A percentile compares a stretch with the other conserved stretches of the same genome.
phyloP scores from a whole-genome alignment of 257 asterid species.

The Primulina huaijiensis region DNA sequence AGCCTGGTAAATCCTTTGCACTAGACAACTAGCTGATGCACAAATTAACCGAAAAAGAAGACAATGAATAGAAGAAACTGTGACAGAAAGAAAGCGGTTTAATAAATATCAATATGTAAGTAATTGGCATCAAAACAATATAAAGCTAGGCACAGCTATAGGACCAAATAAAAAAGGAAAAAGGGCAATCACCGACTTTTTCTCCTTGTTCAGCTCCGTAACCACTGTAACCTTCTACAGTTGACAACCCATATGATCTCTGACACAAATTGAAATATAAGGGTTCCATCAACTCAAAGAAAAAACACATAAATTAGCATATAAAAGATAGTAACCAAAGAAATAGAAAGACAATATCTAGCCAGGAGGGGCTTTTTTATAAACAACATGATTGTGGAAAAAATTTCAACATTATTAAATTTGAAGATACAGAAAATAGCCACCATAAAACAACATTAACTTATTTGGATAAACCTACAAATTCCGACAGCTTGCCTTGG shows the following conservation, averaged over 20 bases:
- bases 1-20: neutral
- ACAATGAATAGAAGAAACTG: neutral
- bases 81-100: neutral
- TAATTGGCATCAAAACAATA: neutral
- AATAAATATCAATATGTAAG: neutral
- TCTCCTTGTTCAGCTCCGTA: constrained; percentile 99
- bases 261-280: constrained; percentile 32
- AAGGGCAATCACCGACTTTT: constrained; percentile 46
- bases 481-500: neutral
- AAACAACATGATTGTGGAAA: too few species aligned
- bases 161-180: constrained; percentile 11
- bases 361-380: too few species aligned
- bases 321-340: too few species aligned
- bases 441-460: constrained; percentile 6
- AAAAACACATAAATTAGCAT: too few species aligned
- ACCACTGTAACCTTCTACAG: constrained; percentile 81
- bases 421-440: neutral
- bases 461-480: neutral
- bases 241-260: constrained; percentile 74
- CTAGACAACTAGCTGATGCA: constrained; percentile 4
- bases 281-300: neutral
- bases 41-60: constrained; percentile 20
- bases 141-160: neutral
- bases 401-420: too few species aligned
- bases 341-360: too few species aligned